These are phyloP conservation scores for Xylariaceae sp. DNA, from an alignment of 2,329 filamentous ascomycete genomes.

Conservation along the genomic window DNA sequence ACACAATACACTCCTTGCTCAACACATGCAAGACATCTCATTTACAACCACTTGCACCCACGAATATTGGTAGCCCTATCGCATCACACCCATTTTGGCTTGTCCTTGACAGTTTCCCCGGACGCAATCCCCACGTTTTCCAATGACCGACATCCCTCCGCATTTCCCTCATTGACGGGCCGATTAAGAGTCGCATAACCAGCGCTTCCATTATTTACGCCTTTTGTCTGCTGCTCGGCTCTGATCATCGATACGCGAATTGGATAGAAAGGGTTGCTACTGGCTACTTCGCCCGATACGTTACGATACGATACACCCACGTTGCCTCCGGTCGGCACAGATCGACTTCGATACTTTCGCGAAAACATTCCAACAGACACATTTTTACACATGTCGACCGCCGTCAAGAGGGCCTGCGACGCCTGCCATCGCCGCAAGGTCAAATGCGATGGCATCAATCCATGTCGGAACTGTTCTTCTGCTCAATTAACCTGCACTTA, in stretches of 20 bases:
- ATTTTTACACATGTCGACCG: slow-evolving; percentile 42
- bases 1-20: slow-evolving; percentile 5
- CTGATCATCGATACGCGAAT: slow-evolving; percentile 15
- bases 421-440: slow-evolving; percentile 78
- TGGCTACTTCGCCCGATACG: not conserved
- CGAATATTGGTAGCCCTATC: slow-evolving; percentile 10
- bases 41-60: not conserved
- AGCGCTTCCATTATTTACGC: too few relatives aligned
- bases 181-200: slow-evolving; percentile 46
- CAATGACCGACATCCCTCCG: slow-evolving; percentile 40
- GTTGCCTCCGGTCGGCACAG: not conserved
- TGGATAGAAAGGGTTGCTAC: slow-evolving; percentile 1
- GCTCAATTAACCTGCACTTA: slow-evolving; percentile 75
- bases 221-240: slow-evolving; percentile 9
- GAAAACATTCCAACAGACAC: not conserved
- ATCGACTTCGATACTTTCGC: not conserved
- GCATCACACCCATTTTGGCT: slow-evolving; percentile 13
- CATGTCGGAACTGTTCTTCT: slow-evolving; percentile 73
- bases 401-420: slow-evolving; percentile 68
- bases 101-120: slow-evolving; percentile 16
- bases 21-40: not conserved
- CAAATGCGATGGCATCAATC: slow-evolving; percentile 74
- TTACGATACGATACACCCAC: not conserved
- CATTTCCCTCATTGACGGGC: slow-evolving; percentile 44
- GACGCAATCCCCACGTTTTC: slow-evolving; percentile 39